Evolutionary conservation across 2,329 filamentous ascomycete genomes (phyloP).

Genomic region (Claviceps maximensis): DNA sequence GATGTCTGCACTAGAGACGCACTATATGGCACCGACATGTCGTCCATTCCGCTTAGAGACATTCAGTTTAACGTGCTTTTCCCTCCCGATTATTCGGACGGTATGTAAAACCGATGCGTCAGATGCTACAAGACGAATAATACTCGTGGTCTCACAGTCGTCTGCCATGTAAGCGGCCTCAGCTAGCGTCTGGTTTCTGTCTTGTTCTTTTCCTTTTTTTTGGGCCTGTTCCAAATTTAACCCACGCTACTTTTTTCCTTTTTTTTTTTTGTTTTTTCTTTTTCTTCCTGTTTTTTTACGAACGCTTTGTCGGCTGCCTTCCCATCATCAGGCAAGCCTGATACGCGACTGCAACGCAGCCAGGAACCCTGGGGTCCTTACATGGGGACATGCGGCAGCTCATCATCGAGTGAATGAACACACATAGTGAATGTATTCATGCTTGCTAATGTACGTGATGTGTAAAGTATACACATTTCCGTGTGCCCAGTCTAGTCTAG

Average conservation of each 20-base stretch:
- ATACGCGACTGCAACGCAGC: background rate
- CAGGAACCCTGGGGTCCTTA: background rate
- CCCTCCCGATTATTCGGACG: no score
- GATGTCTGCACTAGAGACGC: background rate
- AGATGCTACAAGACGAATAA: background rate
- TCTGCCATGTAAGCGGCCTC: background rate
- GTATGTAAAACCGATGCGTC: no score
- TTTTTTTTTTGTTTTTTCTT: background rate
- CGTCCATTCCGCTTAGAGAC: background rate
- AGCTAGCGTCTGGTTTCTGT: background rate
- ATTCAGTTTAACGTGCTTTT: no score
- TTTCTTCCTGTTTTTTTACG: background rate
- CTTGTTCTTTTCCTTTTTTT: background rate
- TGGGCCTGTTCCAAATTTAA: no score
- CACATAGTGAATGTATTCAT: no score
- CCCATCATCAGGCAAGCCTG: background rate
- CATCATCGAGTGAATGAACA: no score
- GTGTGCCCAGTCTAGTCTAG: no score
- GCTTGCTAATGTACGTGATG: no score
- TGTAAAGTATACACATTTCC: no score
- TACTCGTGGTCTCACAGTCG: background rate
- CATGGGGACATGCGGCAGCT: background rate
- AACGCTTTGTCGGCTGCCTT: background rate
- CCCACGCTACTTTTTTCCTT: no score
- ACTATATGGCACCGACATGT: background rate